phyloP scores from a whole-genome alignment of 208 protist species.

The Jaenimonas drosophilae region DNA sequence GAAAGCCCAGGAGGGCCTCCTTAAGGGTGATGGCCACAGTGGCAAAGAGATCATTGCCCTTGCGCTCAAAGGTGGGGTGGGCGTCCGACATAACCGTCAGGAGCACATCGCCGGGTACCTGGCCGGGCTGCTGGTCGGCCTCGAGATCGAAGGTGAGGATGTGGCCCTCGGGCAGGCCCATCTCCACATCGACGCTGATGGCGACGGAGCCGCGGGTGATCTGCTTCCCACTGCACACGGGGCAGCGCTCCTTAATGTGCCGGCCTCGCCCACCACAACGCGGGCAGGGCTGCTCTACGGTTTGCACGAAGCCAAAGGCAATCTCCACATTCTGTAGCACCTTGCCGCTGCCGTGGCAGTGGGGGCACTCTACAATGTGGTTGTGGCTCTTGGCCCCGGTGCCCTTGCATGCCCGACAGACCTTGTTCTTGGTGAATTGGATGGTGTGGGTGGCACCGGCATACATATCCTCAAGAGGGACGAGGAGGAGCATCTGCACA shows the following conservation, averaged over 20 bases:
- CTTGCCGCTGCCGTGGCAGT: conserved; percentile 25
- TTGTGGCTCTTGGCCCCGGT: conserved; percentile 18
- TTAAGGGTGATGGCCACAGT: conserved; percentile 52
- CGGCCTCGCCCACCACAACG: conserved; percentile 67
- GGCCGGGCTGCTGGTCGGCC: conserved; percentile 37
- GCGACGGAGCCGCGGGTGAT: conserved; percentile 14
- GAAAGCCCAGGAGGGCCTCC: conserved; percentile 75
- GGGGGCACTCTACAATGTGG: conserved; percentile 19
- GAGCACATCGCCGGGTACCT: conserved; percentile 46
- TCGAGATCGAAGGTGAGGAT: conserved; percentile 33
- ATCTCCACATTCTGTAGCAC: conserved; percentile 25
- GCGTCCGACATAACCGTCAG: conserved; percentile 27
- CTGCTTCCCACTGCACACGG: conserved; percentile 36
- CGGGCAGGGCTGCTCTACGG: conserved; percentile 43
- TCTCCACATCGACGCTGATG: conserved; percentile 45
- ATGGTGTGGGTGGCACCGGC: conserved; percentile 79
- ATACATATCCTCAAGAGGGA: conserved; percentile 91
- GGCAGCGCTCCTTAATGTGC: conserved; percentile 40
- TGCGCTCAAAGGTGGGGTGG: conserved; percentile 39
- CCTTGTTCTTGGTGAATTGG: conserved; percentile 66
- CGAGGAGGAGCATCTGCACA: conserved; percentile 54
- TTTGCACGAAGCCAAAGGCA: conserved; percentile 31
- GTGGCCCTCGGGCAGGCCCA: conserved; percentile 29
- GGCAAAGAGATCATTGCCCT: conserved; percentile 38
- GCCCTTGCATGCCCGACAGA: conserved; percentile 46